phyloP scores from a whole-genome alignment of 768 basidiomycete species.

The Podaxis sp. region DNA sequence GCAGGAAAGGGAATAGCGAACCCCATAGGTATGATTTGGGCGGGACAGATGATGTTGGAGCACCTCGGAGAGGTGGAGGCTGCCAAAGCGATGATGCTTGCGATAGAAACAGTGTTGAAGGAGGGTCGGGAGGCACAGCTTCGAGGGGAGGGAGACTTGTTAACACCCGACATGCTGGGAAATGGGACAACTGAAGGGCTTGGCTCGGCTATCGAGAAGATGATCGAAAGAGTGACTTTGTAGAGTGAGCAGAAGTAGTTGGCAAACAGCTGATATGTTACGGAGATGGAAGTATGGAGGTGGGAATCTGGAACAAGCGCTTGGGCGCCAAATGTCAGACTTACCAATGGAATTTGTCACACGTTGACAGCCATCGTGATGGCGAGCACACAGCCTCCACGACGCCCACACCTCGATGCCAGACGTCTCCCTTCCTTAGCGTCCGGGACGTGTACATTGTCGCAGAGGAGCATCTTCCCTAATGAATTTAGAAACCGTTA shows the following conservation, averaged over 20 bases:
- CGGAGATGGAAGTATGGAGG: background rate
- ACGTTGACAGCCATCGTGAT: background rate
- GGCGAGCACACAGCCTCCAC: background rate
- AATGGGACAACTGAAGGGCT: conserved; percentile 35
- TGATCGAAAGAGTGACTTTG: conserved; percentile 1
- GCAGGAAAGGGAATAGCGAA: conserved; percentile 53
- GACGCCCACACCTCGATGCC: background rate
- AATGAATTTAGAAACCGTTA: background rate
- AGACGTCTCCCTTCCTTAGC: background rate
- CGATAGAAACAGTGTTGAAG: conserved; percentile 36
- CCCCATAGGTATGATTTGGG: conserved; percentile 57
- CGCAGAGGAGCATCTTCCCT: background rate
- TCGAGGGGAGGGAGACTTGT: conserved; percentile 23
- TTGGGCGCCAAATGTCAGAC: background rate
- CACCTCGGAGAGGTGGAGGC: conserved; percentile 39
- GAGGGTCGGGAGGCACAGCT: conserved; percentile 25
- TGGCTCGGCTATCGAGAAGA: conserved; percentile 30
- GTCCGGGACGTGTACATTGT: background rate
- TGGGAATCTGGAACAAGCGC: background rate
- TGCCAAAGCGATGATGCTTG: conserved; percentile 36
- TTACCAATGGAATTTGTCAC: background rate
- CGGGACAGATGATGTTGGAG: conserved; percentile 53
- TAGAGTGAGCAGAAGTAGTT: background rate
- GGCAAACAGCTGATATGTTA: background rate
- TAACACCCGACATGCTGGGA: conserved; percentile 38